phyloP scores from a whole-genome alignment of 2,329 filamentous ascomycete species.

The Fusarium verrucosum region DNA sequence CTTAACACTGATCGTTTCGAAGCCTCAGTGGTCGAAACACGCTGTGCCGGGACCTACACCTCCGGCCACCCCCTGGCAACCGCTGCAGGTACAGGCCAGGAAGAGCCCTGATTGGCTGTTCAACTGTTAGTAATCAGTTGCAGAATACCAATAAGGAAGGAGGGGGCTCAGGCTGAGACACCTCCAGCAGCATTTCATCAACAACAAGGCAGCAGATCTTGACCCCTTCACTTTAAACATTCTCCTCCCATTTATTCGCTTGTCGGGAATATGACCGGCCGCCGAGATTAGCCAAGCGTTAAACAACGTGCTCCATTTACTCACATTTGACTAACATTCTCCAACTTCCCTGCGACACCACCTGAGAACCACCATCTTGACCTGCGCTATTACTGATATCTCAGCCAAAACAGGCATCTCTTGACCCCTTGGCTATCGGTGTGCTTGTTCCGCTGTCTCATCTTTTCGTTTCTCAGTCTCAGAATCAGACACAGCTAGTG shows the following conservation, averaged over 20 bases:
- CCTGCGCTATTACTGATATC: neutral
- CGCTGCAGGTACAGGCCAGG: slow-evolving; percentile 9
- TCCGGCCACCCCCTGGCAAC: slow-evolving; percentile 23
- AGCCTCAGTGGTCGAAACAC: slow-evolving; percentile 39
- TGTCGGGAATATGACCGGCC: slow-evolving; percentile 17
- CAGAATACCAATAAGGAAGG: slow-evolving; percentile 19
- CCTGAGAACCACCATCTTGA: slow-evolving; percentile 21
- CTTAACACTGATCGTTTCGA: slow-evolving; percentile 33
- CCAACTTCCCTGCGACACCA: slow-evolving; percentile 30
- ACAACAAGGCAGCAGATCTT: slow-evolving; percentile 23
- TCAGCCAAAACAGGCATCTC: slow-evolving; percentile 6
- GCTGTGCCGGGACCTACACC: slow-evolving; percentile 22
- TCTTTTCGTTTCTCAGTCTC: slow-evolving; percentile 30
- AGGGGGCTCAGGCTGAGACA: slow-evolving; percentile 35
- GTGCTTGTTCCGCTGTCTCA: slow-evolving; percentile 35
- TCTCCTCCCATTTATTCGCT: neutral
- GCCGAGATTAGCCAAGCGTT: slow-evolving; percentile 37
- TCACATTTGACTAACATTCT: slow-evolving; percentile 25
- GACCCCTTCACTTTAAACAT: slow-evolving; percentile 15
- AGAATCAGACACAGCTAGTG: slow-evolving; percentile 22
- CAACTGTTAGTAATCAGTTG: neutral
- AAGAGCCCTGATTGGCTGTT: slow-evolving; percentile 31
- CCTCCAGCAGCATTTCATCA: slow-evolving; percentile 33
- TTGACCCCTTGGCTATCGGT: slow-evolving; percentile 13
- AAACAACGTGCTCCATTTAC: slow-evolving; percentile 5